These are phyloP conservation scores for Populus tremula DNA, from an alignment of 345 rosid species.

Conservation along the genomic window DNA sequence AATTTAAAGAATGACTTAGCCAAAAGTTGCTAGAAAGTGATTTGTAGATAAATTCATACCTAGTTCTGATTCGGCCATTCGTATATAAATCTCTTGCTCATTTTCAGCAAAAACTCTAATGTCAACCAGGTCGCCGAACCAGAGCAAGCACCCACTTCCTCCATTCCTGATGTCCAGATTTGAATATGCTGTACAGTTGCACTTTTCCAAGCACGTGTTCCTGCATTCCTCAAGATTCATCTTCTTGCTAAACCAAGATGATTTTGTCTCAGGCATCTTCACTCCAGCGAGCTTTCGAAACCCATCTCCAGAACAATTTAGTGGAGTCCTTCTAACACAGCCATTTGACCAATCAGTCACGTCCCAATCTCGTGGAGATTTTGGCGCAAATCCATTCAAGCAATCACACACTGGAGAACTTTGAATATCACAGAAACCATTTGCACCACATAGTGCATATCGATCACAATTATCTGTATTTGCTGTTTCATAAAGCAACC, in stretches of 20 bases:
- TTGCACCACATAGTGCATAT: too few species aligned
- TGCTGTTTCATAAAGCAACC: too few species aligned
- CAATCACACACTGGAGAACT: too few species aligned
- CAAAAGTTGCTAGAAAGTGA: too few species aligned
- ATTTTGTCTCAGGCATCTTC: conserved; percentile 3
- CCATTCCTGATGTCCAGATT: neutral
- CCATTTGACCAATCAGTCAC: neutral
- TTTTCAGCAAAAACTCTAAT: neutral
- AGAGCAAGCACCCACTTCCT: conserved; percentile 7
- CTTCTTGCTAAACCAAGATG: neutral
- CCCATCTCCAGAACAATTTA: neutral
- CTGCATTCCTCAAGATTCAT: neutral
- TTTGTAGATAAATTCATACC: too few species aligned
- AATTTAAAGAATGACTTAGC: too few species aligned
- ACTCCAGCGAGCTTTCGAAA: neutral
- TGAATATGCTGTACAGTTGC: neutral
- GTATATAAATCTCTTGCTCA: conserved; percentile 1
- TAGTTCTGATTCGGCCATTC: neutral
- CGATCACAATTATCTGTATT: too few species aligned
- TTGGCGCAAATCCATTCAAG: conserved; percentile 10
- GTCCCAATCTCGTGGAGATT: neutral
- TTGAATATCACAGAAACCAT: neutral
- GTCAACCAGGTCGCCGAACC: conserved; percentile 5
- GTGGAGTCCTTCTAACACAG: conserved; percentile 7
- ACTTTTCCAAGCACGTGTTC: neutral